phyloP scores from a whole-genome alignment of 177 flowering plant species.

The Vitis hybrid region DNA sequence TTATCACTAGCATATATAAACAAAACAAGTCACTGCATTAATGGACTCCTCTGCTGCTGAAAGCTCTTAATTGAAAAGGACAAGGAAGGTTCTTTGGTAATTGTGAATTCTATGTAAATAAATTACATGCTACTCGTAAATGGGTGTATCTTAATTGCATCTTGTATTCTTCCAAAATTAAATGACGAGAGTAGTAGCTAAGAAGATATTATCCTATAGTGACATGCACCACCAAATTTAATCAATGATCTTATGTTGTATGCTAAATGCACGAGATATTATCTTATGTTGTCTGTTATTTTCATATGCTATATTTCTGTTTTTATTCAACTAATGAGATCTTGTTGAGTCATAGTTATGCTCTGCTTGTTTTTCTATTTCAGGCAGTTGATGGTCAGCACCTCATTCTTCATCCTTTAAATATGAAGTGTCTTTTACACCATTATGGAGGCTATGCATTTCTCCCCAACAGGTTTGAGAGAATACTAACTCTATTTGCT shows the following conservation, averaged over 20 bases:
- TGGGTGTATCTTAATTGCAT: background rate
- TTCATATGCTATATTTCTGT: background rate
- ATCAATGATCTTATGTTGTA: background rate
- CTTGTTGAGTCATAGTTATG: background rate
- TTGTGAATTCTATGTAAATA: background rate
- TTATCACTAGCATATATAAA: background rate
- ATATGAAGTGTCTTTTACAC: conserved; percentile 88
- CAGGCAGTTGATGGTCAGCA: conserved; percentile 96
- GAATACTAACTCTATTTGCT: background rate
- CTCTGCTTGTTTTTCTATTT: conserved; percentile 22
- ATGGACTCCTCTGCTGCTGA: background rate
- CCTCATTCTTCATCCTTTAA: conserved; percentile 85
- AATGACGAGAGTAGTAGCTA: background rate
- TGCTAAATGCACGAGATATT: background rate
- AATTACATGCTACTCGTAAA: background rate
- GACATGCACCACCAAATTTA: background rate
- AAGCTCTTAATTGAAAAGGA: background rate
- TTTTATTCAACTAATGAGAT: background rate
- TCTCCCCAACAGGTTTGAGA: conserved; percentile 77
- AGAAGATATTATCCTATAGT: background rate
- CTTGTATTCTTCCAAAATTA: background rate
- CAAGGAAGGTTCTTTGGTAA: too few relatives aligned
- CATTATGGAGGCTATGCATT: conserved; percentile 73
- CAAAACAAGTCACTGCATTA: background rate
- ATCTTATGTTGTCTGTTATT: background rate